Evolutionary conservation across 306 rosid genomes (phyloP).

Genomic region (Gynostemma pentaphyllum): DNA sequence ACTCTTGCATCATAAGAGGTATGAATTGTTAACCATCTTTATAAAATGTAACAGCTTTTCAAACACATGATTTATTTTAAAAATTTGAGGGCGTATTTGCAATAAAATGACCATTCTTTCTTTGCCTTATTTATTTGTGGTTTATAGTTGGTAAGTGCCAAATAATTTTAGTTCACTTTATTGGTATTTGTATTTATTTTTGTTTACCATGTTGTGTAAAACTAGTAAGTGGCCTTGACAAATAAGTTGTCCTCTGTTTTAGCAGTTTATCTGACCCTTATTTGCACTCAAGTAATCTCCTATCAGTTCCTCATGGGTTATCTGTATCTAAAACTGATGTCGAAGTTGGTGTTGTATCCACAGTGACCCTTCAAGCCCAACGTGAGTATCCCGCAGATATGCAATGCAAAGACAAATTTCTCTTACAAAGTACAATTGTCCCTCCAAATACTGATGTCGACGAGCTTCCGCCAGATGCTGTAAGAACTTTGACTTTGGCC

Average conservation of each 20-base stretch:
- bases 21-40: not conserved
- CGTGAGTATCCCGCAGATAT: constrained; percentile 74
- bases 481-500: constrained; percentile 26
- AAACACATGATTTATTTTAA: not conserved
- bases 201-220: not conserved
- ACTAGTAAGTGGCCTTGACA: not conserved
- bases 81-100: not conserved
- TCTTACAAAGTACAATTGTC: constrained; percentile 73
- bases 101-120: not conserved
- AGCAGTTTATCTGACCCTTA: not conserved
- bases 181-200: not conserved
- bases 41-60: not conserved
- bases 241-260: not conserved
- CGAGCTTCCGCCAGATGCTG: constrained; percentile 69
- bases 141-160: not conserved
- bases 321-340: not conserved
- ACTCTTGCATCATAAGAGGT: constrained; percentile 87
- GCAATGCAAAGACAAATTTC: constrained; percentile 94
- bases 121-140: not conserved
- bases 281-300: not conserved
- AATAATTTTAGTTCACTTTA: not conserved
- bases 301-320: not conserved
- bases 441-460: constrained; percentile 58
- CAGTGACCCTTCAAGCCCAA: constrained; percentile 95
- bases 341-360: constrained; percentile 21